These are phyloP conservation scores for Hericium coralloides DNA, from an alignment of 768 basidiomycete species.

Conservation along the genomic window DNA sequence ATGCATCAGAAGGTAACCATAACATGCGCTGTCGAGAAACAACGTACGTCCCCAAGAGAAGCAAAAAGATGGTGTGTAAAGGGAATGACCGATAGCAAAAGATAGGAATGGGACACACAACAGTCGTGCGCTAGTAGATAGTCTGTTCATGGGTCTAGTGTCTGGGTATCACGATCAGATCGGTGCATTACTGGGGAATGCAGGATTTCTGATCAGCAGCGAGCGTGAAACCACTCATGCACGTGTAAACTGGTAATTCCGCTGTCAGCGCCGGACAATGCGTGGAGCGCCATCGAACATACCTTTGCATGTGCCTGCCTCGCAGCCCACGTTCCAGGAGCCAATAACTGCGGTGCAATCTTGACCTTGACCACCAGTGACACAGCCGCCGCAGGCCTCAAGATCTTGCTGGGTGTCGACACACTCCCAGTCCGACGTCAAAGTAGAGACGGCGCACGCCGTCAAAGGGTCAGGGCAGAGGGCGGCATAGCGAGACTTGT, in stretches of 20 bases:
- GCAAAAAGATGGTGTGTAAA: background rate
- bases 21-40: background rate
- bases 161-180: background rate
- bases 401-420: slow-evolving; percentile 56
- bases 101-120: background rate
- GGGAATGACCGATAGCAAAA: background rate
- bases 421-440: slow-evolving; percentile 45
- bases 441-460: slow-evolving; percentile 43
- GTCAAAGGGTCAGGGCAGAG: slow-evolving; percentile 47
- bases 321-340: slow-evolving; percentile 66
- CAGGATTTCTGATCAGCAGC: slow-evolving; percentile 36
- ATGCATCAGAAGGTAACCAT: background rate
- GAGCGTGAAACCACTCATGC: slow-evolving; percentile 38
- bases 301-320: slow-evolving; percentile 45
- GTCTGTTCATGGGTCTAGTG: background rate
- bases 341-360: slow-evolving; percentile 64
- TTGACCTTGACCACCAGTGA: slow-evolving; percentile 49
- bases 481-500: slow-evolving; percentile 28
- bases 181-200: slow-evolving; percentile 21
- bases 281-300: slow-evolving; percentile 15
- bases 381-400: slow-evolving; percentile 70
- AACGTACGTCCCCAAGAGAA: background rate
- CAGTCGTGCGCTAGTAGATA: background rate
- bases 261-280: slow-evolving; percentile 3
- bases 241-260: slow-evolving; percentile 35